Percentiles rank a stretch among this genome's conserved stretches.
Evolutionary conservation across 2,329 filamentous ascomycete species (phyloP).

Genomic region (Neofusicoccum sp.): DNA sequence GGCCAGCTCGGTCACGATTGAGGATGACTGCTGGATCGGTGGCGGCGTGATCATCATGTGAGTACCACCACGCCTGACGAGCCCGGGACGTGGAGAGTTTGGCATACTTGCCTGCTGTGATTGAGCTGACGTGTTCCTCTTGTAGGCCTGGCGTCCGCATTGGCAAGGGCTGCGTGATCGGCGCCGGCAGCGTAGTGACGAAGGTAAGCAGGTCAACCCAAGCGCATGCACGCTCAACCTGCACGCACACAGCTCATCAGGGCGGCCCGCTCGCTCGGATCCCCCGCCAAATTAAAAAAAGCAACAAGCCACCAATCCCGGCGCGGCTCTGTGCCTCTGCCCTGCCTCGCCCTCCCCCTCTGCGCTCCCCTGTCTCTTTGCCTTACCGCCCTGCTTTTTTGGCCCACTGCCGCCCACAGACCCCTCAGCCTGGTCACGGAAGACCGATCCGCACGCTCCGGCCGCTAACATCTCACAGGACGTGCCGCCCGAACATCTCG

Average conservation of each 20-base stretch:
- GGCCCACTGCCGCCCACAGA: neutral
- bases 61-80: neutral
- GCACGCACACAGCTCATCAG: constrained; percentile 1
- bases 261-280: neutral
- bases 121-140: constrained; percentile 6
- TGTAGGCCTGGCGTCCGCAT: constrained; percentile 68
- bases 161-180: constrained; percentile 70
- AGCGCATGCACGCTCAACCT: neutral
- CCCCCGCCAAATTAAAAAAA: neutral
- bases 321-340: neutral
- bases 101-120: neutral
- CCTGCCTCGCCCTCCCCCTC: neutral
- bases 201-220: constrained; percentile 44
- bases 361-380: neutral
- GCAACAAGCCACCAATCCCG: neutral
- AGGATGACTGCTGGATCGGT: constrained; percentile 47
- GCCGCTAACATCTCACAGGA: constrained; percentile 16
- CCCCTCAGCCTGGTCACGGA: constrained; percentile 12
- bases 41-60: constrained; percentile 55
- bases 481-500: constrained; percentile 14
- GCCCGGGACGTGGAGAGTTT: neutral
- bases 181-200: constrained; percentile 80
- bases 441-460: constrained; percentile 4
- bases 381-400: neutral
- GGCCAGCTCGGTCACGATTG: constrained; percentile 49